A percentile compares a stretch with the other conserved stretches of the same genome.
Evolutionary conservation across 2,329 filamentous ascomycete genomes (phyloP).

Genomic region (Beauveria sp.): DNA sequence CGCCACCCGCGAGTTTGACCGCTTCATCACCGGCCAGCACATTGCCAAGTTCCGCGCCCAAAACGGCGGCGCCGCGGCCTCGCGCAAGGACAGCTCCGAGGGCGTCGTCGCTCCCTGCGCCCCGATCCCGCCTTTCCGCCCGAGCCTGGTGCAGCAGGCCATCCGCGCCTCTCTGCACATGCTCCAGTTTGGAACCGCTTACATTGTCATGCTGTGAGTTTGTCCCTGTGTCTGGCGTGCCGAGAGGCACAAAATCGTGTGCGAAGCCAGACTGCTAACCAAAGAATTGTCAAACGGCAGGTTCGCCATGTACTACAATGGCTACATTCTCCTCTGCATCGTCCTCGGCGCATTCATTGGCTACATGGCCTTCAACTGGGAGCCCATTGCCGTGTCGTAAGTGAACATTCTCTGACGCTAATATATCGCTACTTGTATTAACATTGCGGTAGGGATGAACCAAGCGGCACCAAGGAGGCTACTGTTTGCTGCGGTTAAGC

Average conservation of each 20-base stretch:
- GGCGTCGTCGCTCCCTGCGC: slow-evolving; percentile 7
- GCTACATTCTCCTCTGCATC: slow-evolving; percentile 75
- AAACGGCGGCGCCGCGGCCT: slow-evolving; percentile 9
- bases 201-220: slow-evolving; percentile 64
- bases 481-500: slow-evolving; percentile 34
- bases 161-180: slow-evolving; percentile 61
- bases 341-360: slow-evolving; percentile 70
- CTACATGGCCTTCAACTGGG: slow-evolving; percentile 67
- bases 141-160: slow-evolving; percentile 57
- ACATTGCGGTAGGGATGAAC: slow-evolving; percentile 17
- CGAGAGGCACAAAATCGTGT: not conserved
- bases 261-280: not conserved
- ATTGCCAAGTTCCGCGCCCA: slow-evolving; percentile 23
- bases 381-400: slow-evolving; percentile 33
- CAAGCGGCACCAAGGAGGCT: slow-evolving; percentile 29
- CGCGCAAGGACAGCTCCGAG: slow-evolving; percentile 17
- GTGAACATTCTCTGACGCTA: slow-evolving; percentile 2
- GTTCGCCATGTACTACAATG: slow-evolving; percentile 55
- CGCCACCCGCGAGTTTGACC: slow-evolving; percentile 63
- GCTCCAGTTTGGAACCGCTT: slow-evolving; percentile 65
- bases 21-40: slow-evolving; percentile 51
- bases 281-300: slow-evolving; percentile 14
- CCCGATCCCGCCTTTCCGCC: slow-evolving; percentile 37
- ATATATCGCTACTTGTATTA: not conserved
- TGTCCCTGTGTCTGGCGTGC: not conserved